Percentiles rank a stretch among this genome's conserved stretches.
These are phyloP conservation scores for Botrytis byssoidea DNA, from an alignment of 2,329 filamentous ascomycete species.

Conservation along the genomic window DNA sequence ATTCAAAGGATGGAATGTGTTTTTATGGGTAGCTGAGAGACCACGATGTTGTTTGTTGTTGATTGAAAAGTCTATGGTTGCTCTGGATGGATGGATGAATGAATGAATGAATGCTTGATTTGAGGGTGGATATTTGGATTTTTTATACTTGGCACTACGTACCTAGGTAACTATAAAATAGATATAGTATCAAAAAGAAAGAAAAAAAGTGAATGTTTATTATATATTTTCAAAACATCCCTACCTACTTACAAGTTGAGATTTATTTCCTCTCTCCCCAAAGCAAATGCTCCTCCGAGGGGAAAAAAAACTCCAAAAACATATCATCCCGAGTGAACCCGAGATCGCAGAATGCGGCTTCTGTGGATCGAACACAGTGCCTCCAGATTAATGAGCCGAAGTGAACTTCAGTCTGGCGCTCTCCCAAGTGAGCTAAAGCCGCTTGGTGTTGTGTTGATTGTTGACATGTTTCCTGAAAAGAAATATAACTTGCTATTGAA, in stretches of 20 bases:
- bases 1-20: not conserved
- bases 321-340: not conserved
- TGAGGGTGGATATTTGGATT: not conserved
- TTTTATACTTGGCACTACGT: too few species aligned
- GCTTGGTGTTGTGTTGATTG: not conserved
- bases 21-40: not conserved
- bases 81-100: not conserved
- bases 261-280: too few species aligned
- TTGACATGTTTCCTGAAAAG: rapidly evolving
- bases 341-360: slow-evolving; percentile 11
- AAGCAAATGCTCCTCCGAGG: too few species aligned
- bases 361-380: slow-evolving; percentile 14
- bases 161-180: too few species aligned
- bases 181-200: too few species aligned
- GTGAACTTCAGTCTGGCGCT: slow-evolving; percentile 5
- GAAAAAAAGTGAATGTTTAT: too few species aligned
- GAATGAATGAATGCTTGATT: not conserved
- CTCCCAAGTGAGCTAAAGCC: slow-evolving; percentile 15
- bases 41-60: too few species aligned
- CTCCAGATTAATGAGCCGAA: slow-evolving; percentile 6
- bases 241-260: too few species aligned
- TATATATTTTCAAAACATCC: too few species aligned
- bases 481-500: too few species aligned
- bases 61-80: not conserved
- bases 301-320: not conserved